Evolutionary conservation across 2,329 filamentous ascomycete genomes (phyloP), one percentile per base, ranked within the genome.

Genomic region (Neonectria punicea): DNA sequence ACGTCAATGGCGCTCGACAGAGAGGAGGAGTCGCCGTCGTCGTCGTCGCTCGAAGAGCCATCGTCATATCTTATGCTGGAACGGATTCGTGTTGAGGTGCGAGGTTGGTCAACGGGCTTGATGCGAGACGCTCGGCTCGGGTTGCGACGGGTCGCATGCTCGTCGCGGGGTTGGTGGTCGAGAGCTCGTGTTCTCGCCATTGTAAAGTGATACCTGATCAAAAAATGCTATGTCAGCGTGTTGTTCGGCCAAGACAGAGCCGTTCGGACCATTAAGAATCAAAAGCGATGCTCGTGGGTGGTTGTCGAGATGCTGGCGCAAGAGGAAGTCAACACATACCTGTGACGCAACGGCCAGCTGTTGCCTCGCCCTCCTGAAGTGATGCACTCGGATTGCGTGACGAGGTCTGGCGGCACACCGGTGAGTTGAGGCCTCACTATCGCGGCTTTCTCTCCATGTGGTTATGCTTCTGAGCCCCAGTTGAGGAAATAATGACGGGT

Each of bases 151-250:
- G 66, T 54, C 20, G 66, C 50, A 58, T 49, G 55, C 28, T 61
- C 59, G 36, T 49, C 36, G 20, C 51, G 30, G 44, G 62, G 51
- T n/a, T 66, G 65, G 44, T 65, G 65, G 44, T 67, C 63, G 56
- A 68, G 67, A 55, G 70, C 74, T 65, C 75, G 71, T 39, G 74
- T 78, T 36, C 73, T 68, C 43, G 74, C 73, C 77, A 78, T 78
- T 20, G 54, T 58, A 50, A 60, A 32, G 53, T 28, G 39, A 25
- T 18, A 41, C 34, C 63, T 69, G 16, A 32, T 47, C 56, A 28
- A 56, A 13, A n/a, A 14, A 30, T 51, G 7, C 30, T 9, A 28
- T 18, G 22, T 74, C 39, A 73, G 71, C 13, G 14, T 32, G 11
- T 41, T 3, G 5, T 13, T 28, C 22, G 11, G 13, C 47, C 10